Evolutionary conservation across 441 rosid genomes (phyloP).

Genomic region (Populus hybrid): DNA sequence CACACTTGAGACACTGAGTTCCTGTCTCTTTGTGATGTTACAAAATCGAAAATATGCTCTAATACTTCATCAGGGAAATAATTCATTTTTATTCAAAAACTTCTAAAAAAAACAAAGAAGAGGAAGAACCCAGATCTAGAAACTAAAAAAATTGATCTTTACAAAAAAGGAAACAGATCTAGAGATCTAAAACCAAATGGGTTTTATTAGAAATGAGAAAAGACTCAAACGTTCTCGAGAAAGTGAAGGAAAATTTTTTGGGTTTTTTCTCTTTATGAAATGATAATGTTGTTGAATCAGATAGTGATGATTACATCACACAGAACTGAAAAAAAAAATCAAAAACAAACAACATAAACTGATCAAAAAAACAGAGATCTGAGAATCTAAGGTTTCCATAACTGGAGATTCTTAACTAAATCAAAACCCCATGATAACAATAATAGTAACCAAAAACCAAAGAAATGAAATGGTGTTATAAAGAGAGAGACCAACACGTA

Average conservation of each 20-base stretch:
- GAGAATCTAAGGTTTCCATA: conserved; percentile 35
- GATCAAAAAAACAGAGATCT: conserved; percentile 41
- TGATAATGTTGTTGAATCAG: conserved; percentile 32
- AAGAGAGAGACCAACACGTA: conserved; percentile 16
- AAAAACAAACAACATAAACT: conserved; percentile 14
- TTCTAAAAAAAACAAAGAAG: background rate
- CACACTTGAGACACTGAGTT: conserved; percentile 82
- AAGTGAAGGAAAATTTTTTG: conserved; percentile 18
- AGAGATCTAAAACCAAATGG: conserved; percentile 21
- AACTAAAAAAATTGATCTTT: background rate
- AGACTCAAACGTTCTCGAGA: conserved; percentile 26
- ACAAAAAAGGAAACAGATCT: conserved; percentile 30
- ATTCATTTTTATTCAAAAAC: conserved; percentile 50
- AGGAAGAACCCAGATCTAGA: conserved; percentile 27
- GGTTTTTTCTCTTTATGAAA: background rate
- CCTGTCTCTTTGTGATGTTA: conserved; percentile 66
- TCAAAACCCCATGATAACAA: conserved; percentile 34
- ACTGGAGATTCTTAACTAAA: conserved; percentile 29
- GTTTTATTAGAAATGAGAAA: conserved; percentile 7
- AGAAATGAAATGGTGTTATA: conserved; percentile 15
- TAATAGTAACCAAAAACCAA: conserved; percentile 19
- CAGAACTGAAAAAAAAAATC: conserved; percentile 12
- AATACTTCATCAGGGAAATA: conserved; percentile 91
- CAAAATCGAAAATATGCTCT: conserved; percentile 77
- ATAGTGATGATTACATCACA: conserved; percentile 50